Percentiles rank a stretch among this genome's conserved stretches.
Conservation (phyloP, 768 basidiomycete species). For the Leccinum broughii region DNA sequence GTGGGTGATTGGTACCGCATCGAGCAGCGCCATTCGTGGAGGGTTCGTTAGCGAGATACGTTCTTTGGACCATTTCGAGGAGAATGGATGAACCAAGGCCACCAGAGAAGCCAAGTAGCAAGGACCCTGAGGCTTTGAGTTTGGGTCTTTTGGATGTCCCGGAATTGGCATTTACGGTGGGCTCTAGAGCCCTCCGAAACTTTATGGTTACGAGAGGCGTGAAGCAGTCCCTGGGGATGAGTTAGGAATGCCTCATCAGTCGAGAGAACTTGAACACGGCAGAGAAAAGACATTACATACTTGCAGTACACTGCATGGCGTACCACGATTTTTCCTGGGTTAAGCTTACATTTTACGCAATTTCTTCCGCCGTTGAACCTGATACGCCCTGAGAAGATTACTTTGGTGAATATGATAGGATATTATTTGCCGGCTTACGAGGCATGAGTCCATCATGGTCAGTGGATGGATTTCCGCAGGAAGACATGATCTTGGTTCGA, state of each 20-base stretch:
- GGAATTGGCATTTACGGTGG: conserved; percentile 56
- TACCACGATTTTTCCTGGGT: conserved; percentile 66
- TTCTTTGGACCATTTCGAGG: conserved; percentile 63
- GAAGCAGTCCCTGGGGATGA: conserved; percentile 58
- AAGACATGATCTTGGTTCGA: conserved; percentile 30
- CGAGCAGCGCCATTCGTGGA: conserved; percentile 32
- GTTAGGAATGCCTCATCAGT: background rate
- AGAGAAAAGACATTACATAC: conserved; percentile 38
- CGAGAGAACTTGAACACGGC: conserved; percentile 11
- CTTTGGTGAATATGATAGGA: background rate
- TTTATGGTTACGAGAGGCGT: conserved; percentile 58
- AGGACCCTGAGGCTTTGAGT: conserved; percentile 66
- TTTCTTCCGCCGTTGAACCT: conserved; percentile 66
- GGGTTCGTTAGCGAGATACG: conserved; percentile 46
- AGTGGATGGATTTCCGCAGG: conserved; percentile 64
- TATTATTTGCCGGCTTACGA: conserved; percentile 43
- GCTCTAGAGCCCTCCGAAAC: conserved; percentile 66
- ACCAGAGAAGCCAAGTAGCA: conserved; percentile 75
- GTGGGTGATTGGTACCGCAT: conserved; percentile 68
- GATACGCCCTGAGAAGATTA: conserved; percentile 47
- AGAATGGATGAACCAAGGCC: conserved; percentile 75
- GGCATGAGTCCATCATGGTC: conserved; percentile 67
- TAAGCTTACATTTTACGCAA: conserved; percentile 76
- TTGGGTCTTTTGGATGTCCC: conserved; percentile 57
- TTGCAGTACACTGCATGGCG: conserved; percentile 86